Evolutionary conservation across 2,329 filamentous ascomycete species (phyloP).

Genomic region (Alternaria angustiovoidea): DNA sequence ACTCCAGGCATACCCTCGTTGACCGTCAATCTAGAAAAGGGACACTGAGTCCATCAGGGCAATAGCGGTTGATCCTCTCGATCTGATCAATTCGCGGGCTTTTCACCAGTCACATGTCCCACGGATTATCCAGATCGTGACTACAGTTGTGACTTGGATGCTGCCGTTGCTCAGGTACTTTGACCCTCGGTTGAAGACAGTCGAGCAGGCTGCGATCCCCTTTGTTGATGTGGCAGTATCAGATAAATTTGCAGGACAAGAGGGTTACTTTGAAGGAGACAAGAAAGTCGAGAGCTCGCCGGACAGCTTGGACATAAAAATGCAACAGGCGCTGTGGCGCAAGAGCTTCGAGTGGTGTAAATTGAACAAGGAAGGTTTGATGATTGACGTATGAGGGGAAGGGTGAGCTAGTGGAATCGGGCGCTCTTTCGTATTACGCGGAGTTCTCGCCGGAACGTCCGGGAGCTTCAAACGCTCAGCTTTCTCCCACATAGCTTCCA

Average conservation of each 20-base stretch:
- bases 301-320: slow-evolving; percentile 39
- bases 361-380: slow-evolving; percentile 15
- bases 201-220: slow-evolving; percentile 41
- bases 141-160: slow-evolving; percentile 39
- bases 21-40: slow-evolving; percentile 25
- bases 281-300: slow-evolving; percentile 42
- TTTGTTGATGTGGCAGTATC: slow-evolving; percentile 40
- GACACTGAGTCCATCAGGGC: slow-evolving; percentile 38
- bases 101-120: slow-evolving; percentile 47
- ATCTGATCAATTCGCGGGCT: slow-evolving; percentile 48
- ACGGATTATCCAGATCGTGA: slow-evolving; percentile 27
- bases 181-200: slow-evolving; percentile 44
- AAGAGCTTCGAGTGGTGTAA: slow-evolving; percentile 47
- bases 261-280: slow-evolving; percentile 48
- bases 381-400: slow-evolving; percentile 13
- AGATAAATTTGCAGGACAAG: slow-evolving; percentile 37
- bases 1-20: not conserved
- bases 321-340: slow-evolving; percentile 46
- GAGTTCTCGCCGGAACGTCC: not conserved
- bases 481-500: not conserved
- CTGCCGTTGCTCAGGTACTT: slow-evolving; percentile 36
- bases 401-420: not conserved
- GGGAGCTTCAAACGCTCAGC: not conserved
- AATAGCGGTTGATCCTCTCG: slow-evolving; percentile 48
- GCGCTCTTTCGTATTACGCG: not conserved